Base-by-base conservation (phyloP, 306 rosid genomes). In the Quercus bicolor region DNA sequence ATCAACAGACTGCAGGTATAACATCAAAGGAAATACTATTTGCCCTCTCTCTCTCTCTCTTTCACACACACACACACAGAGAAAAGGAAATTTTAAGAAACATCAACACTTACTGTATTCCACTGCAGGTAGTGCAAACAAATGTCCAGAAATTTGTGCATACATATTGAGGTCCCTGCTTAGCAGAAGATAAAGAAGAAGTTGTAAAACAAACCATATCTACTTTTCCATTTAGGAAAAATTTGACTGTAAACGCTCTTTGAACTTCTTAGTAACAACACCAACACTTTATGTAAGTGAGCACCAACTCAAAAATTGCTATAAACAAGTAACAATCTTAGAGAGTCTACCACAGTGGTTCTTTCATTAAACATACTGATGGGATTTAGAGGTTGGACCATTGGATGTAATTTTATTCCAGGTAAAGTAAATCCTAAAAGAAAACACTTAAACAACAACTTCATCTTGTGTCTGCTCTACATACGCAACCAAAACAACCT, bases 141-240 rank as follows among this genome's bases (percentile, higher is more conserved):
- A 95, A 95, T 11, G 97, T 93, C 98, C 97, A 95, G 89, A 91
- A 95, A 86, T 91, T 91, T 28, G 97, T 93, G 94, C 98, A 95
- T 29, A 93, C 99, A 89, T 95, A 95, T 78, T 93, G 99, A 20
- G 99, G 99, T 70, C 99, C 99, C 99, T 95, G 96, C 77, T 66
- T 53, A 69, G 70, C 23, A 79, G 37, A 76, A 65, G 77, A 80
- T 15, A 78, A 72, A 73, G 64, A 65, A 76, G 77, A 31, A 84
- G 53, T 73, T 57, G 69, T 60, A 29, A 52, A 68, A 79, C 29
- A 66, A 65, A 70, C 68, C 29, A 68, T 66, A 66, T 31, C 52
- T 66, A 23, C 72, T 66, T 18, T 66, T 66, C 51, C 24, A 19
- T 34, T 66, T 10, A 72, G 33, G 12, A 66, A 51, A 19, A 56